Base-by-base conservation (phyloP, 2,329 filamentous ascomycete species). In the Myriosclerotinia duriaeana region DNA sequence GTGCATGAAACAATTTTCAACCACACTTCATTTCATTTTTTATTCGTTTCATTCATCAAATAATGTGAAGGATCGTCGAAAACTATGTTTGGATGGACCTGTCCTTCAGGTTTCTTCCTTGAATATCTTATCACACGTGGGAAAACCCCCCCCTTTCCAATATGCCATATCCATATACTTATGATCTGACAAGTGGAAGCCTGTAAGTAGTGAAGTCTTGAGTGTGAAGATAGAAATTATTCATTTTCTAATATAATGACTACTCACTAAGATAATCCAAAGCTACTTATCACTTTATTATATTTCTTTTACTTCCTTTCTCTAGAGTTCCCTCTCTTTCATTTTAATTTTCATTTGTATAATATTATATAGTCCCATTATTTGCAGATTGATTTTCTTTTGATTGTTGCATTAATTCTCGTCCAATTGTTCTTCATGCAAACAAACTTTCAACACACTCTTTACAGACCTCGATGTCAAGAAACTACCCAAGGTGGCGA, bases 111-210 rank as follows among this genome's bases (percentile, higher is more conserved):
- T 36, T n/a, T 36, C 20, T 17, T n/a, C 7, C 38, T 40, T 40
- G 38, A 46, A 54, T n/a, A 48, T 55, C 30, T 17, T 26, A 53
- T 58, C 44, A 48, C 42, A 17, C 30, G n/a, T 48, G 42, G 42
- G 5, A 34, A 50, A n/a, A n/a, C n/a, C n/a, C n/a, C n/a, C n/a
- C n/a, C n/a, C n/a, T n/a, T n/a, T n/a, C n/a, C n/a, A n/a, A n/a
- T n/a, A n/a, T n/a, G n/a, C n/a, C n/a, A n/a, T n/a, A n/a, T n/a
- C n/a, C n/a, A n/a, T n/a, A n/a, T n/a, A n/a, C n/a, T n/a, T n/a
- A 22, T 15, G 63, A 42, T 59, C 40, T 36, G 36, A 59, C 34
- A 59, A 58, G 63, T 65, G 55, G 46, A 53, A 61, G 58, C n/a
- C 58, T 50, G 58, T 61, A 44, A 61, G 58, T n/a, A 34, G 34